A percentile compares a stretch with the other conserved stretches of the same genome.
These are phyloP conservation scores for Huntiella abstrusa DNA, from an alignment of 2,329 filamentous ascomycete species.

Conservation along the genomic window DNA sequence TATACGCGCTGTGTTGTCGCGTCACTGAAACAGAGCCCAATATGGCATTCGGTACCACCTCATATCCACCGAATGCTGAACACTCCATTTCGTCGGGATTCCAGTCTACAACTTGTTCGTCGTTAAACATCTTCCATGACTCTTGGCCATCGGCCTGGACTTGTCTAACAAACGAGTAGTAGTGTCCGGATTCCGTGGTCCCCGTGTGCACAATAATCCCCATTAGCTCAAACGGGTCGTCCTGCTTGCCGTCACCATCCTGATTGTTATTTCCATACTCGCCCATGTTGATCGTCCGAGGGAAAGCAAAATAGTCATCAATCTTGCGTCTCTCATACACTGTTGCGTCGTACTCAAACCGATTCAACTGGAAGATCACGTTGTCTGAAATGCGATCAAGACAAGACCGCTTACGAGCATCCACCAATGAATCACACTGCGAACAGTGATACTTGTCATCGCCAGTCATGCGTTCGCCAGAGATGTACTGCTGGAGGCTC, in stretches of 20 bases:
- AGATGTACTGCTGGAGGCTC: slow-evolving; percentile 85
- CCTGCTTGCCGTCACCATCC: slow-evolving; percentile 29
- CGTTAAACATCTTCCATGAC: slow-evolving; percentile 85
- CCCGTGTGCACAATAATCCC: slow-evolving; percentile 86
- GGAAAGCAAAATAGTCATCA: slow-evolving; percentile 87
- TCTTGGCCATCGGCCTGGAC: slow-evolving; percentile 34
- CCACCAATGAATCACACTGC: slow-evolving; percentile 69
- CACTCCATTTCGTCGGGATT: slow-evolving; percentile 54
- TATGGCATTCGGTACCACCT: slow-evolving; percentile 31
- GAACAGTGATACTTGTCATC: slow-evolving; percentile 97
- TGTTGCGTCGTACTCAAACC: slow-evolving; percentile 64
- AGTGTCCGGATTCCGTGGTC: slow-evolving; percentile 85
- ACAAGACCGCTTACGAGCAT: slow-evolving; percentile 86
- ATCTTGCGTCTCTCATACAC: slow-evolving; percentile 76
- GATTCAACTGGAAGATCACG: slow-evolving; percentile 84
- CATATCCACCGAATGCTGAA: slow-evolving; percentile 61
- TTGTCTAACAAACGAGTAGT: slow-evolving; percentile 88
- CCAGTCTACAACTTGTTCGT: slow-evolving; percentile 62
- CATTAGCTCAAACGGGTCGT: slow-evolving; percentile 79
- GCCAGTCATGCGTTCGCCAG: slow-evolving; percentile 91
- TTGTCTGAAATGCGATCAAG: slow-evolving; percentile 86
- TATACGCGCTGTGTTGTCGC: slow-evolving; percentile 79
- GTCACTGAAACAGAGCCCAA: slow-evolving; percentile 30
- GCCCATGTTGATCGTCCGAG: slow-evolving; percentile 63
- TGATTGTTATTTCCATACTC: slow-evolving; percentile 80